These are phyloP conservation scores for Aspergillus kassunensis DNA, from an alignment of 495 filamentous ascomycete species.

Conservation along the genomic window DNA sequence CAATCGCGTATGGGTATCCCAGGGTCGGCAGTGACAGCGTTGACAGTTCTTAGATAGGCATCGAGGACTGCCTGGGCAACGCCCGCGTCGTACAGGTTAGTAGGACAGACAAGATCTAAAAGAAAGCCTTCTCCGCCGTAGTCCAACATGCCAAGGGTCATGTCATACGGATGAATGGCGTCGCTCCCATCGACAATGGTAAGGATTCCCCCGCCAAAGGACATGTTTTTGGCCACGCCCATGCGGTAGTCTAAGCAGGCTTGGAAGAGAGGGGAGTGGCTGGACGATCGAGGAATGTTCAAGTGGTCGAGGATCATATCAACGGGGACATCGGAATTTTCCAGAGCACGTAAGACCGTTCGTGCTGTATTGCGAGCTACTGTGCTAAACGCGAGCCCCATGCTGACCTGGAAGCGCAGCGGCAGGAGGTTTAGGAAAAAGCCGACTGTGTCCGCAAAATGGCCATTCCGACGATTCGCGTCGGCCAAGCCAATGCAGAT, in stretches of 20 bases:
- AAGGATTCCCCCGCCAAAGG: too few species aligned
- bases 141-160: constrained; percentile 2
- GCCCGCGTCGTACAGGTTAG: too few species aligned
- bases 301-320: background rate
- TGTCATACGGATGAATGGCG: too few species aligned
- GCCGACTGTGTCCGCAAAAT: background rate
- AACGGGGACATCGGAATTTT: background rate
- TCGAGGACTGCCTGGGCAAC: too few species aligned
- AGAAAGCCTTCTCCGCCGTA: too few species aligned
- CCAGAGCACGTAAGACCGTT: background rate
- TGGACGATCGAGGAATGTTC: background rate
- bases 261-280: background rate
- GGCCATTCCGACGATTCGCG: constrained; percentile 17
- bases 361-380: background rate
- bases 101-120: too few species aligned
- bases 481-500: constrained; percentile 29
- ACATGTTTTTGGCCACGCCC: background rate
- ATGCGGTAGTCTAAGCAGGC: background rate
- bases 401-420: background rate
- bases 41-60: too few species aligned
- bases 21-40: too few species aligned
- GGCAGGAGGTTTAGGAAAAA: background rate
- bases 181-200: too few species aligned
- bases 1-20: too few species aligned
- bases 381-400: background rate